phyloP scores from a whole-genome alignment of 768 basidiomycete species.

The Tylopilus vinaceipallidus region DNA sequence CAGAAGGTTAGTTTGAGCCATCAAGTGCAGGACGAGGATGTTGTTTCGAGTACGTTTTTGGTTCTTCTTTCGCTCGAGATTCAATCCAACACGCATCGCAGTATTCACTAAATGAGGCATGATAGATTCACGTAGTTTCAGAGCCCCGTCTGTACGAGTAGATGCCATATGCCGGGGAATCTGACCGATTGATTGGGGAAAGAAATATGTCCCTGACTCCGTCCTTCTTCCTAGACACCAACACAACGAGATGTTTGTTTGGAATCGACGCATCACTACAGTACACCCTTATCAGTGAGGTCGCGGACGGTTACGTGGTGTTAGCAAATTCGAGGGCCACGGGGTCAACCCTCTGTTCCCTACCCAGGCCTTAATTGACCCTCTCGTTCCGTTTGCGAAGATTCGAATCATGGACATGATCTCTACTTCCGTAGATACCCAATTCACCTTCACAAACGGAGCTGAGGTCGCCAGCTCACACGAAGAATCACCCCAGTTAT shows the following conservation, averaged over 20 bases:
- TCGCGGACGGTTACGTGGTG: too few species aligned
- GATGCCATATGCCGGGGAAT: too few species aligned
- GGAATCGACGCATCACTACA: too few species aligned
- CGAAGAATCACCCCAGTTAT: background rate
- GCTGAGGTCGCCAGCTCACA: background rate
- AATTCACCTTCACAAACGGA: background rate
- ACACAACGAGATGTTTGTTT: too few species aligned
- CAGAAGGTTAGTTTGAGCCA: conserved; percentile 90
- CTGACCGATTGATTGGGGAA: too few species aligned
- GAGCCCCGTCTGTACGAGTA: background rate
- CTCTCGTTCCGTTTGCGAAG: too few species aligned
- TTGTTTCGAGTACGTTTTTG: conserved; percentile 73
- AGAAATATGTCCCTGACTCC: too few species aligned
- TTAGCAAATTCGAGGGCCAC: too few species aligned
- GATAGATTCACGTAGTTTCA: background rate
- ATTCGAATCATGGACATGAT: background rate
- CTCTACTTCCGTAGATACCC: background rate
- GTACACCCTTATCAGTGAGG: too few species aligned
- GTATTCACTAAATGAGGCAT: conserved; percentile 33
- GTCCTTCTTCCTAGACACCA: too few species aligned
- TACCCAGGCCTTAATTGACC: background rate
- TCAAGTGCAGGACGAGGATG: conserved; percentile 83
- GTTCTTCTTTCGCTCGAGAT: background rate
- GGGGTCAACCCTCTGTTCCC: too few species aligned
- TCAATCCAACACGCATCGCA: conserved; percentile 4